Evolutionary conservation across 768 basidiomycete species (phyloP).

Genomic region (Podaxis rugospora): DNA sequence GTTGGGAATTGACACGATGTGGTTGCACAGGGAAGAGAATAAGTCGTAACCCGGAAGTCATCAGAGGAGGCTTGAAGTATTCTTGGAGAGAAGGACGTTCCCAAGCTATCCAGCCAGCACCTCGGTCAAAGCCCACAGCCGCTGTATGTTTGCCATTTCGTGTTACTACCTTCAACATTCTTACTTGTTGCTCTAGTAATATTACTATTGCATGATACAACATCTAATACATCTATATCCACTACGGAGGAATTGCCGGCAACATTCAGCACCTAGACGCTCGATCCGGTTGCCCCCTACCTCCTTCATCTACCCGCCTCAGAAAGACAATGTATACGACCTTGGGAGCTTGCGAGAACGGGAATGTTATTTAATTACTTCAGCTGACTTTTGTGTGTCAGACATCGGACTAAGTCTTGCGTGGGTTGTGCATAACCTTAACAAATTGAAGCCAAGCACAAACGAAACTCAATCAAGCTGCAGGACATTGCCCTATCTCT

Average conservation of each 20-base stretch:
- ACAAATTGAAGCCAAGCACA: background rate
- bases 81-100: slow-evolving; percentile 64
- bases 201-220: background rate
- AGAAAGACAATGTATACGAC: background rate
- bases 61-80: slow-evolving; percentile 72
- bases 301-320: background rate
- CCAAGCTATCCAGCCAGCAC: slow-evolving; percentile 4
- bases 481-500: too few relatives aligned
- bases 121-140: background rate
- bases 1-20: slow-evolving; percentile 3
- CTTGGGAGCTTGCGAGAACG: background rate
- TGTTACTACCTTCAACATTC: background rate
- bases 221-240: background rate
- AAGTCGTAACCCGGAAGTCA: slow-evolving; percentile 56
- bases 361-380: background rate
- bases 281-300: background rate
- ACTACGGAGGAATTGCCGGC: background rate
- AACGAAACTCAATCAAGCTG: background rate
- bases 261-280: background rate
- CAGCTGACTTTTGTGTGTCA: background rate
- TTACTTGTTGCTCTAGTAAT: background rate
- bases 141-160: background rate
- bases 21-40: slow-evolving; percentile 48
- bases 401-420: too few relatives aligned
- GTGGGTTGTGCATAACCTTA: background rate